Conservation (phyloP, 495 filamentous ascomycete genomes). For the Aspergillus baeticus region DNA sequence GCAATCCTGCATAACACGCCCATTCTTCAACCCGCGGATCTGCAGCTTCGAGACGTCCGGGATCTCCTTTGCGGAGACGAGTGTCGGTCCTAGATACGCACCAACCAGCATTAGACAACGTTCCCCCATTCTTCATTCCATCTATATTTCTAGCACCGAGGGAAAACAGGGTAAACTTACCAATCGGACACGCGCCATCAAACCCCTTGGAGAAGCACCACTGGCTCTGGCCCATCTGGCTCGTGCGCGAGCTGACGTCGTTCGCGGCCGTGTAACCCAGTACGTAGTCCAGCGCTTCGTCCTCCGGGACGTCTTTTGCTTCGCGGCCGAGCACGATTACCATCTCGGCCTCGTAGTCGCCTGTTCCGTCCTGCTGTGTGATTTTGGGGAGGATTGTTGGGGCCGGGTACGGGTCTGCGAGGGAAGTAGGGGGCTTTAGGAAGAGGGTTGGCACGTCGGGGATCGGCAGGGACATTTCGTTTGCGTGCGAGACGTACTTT, state of each 20-base stretch:
- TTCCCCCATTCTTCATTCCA: too few relatives aligned
- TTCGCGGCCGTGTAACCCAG: constrained; percentile 80
- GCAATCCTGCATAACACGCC: constrained; percentile 65
- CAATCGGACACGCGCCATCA: constrained; percentile 76
- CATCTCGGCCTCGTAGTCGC: constrained; percentile 86
- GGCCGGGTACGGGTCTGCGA: constrained; percentile 66
- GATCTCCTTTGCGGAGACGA: constrained; percentile 53
- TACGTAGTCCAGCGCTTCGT: constrained; percentile 70
- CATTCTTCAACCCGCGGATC: constrained; percentile 62
- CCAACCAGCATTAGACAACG: background rate
- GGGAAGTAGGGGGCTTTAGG: constrained; percentile 73
- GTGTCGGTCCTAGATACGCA: constrained; percentile 54
- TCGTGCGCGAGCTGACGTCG: constrained; percentile 77
- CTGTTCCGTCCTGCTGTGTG: constrained; percentile 50
- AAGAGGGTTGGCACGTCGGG: constrained; percentile 76
- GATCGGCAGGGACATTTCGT: constrained; percentile 69
- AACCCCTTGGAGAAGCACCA: constrained; percentile 84
- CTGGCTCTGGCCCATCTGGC: constrained; percentile 75
- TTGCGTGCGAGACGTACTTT: constrained; percentile 72
- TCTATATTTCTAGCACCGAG: background rate
- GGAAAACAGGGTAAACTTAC: constrained; percentile 29
- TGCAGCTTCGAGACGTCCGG: constrained; percentile 64
- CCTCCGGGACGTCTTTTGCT: constrained; percentile 65
- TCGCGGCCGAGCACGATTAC: constrained; percentile 72
- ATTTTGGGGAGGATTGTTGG: constrained; percentile 63